Percentiles rank a stretch among this genome's conserved stretches.
Evolutionary conservation across 2,329 filamentous ascomycete species (phyloP).

Genomic region (Geosmithia morbida): DNA sequence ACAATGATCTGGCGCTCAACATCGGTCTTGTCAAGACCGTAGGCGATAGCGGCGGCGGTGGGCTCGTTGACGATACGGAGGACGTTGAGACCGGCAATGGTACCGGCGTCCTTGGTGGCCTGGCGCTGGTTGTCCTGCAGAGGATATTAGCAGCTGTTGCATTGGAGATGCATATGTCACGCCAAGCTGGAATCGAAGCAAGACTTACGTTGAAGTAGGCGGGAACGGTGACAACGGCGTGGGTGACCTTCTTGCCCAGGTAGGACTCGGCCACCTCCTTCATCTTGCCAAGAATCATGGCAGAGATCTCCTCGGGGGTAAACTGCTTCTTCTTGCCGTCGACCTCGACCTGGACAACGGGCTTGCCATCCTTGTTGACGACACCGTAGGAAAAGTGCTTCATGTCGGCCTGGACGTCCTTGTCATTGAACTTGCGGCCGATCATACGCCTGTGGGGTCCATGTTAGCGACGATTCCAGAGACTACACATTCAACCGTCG

Average conservation of each 20-base stretch:
- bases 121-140: conserved; percentile 74
- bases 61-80: conserved; percentile 96
- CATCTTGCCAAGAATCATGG: conserved; percentile 76
- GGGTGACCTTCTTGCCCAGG: conserved; percentile 69
- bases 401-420: conserved; percentile 80
- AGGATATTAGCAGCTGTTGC: conserved; percentile 4
- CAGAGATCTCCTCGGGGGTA: conserved; percentile 68
- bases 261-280: conserved; percentile 70
- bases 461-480: conserved; percentile 7
- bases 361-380: conserved; percentile 78
- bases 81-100: conserved; percentile 85
- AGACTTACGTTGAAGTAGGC: conserved; percentile 73
- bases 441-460: conserved; percentile 52
- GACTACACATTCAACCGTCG: no score
- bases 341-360: conserved; percentile 63
- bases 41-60: conserved; percentile 88
- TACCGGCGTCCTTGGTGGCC: conserved; percentile 89
- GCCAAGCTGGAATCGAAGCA: not conserved
- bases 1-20: conserved; percentile 81
- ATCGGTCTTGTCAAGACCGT: conserved; percentile 78
- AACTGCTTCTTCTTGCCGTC: conserved; percentile 52
- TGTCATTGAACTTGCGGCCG: conserved; percentile 69
- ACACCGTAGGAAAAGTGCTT: conserved; percentile 99
- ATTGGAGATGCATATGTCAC: not conserved
- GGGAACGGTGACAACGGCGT: conserved; percentile 86